phyloP scores from a whole-genome alignment of 768 basidiomycete species.

The Crepidotus variabilis region DNA sequence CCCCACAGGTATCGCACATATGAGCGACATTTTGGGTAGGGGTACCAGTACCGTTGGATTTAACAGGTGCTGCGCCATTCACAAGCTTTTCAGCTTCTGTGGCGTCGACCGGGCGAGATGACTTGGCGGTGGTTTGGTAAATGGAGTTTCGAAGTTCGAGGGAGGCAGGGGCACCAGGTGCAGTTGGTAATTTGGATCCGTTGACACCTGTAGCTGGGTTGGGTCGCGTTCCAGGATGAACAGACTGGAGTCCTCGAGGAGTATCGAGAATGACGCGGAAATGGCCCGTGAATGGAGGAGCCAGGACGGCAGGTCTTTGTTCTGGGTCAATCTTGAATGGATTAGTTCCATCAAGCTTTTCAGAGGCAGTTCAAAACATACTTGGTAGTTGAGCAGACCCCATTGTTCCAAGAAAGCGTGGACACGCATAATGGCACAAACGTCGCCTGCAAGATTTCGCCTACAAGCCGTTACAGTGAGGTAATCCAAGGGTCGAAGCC shows the following conservation, averaged over 20 bases:
- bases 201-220: conserved; percentile 36
- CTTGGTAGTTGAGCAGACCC: conserved; percentile 99
- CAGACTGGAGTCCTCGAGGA: conserved; percentile 90
- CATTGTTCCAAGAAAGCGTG: conserved; percentile 99
- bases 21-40: conserved; percentile 49
- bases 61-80: conserved; percentile 41
- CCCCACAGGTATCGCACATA: conserved; percentile 91
- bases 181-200: conserved; percentile 32
- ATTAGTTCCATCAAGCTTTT: conserved; percentile 7
- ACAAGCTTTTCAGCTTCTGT: conserved; percentile 66
- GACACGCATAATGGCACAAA: conserved; percentile 97
- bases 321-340: conserved; percentile 87
- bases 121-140: conserved; percentile 84
- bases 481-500: conserved; percentile 91
- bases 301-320: conserved; percentile 87
- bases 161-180: conserved; percentile 55
- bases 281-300: conserved; percentile 97
- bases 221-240: conserved; percentile 78
- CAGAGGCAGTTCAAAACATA: conserved; percentile 22
- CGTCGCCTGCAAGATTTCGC: conserved; percentile 95
- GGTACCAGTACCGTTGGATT: conserved; percentile 46
- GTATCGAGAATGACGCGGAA: conserved; percentile 98
- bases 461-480: conserved; percentile 96
- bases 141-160: conserved; percentile 86
- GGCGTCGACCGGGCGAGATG: conserved; percentile 66